These are phyloP conservation scores for Heliamphora pulchella DNA, from an alignment of 179 eudicot species.

Conservation along the genomic window DNA sequence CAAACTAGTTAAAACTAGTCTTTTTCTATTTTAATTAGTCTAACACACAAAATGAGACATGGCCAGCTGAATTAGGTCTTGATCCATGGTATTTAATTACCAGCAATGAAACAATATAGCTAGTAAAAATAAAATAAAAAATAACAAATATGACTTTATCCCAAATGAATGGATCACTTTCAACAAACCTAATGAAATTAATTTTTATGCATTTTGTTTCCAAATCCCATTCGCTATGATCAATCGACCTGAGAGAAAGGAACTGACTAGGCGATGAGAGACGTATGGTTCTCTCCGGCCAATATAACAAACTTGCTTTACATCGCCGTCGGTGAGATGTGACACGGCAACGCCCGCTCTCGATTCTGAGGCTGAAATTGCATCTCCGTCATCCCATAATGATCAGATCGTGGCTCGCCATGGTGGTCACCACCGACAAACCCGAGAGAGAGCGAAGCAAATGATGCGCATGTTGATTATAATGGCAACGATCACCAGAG, in stretches of 20 bases:
- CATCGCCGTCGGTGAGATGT: background rate
- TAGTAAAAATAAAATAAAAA: too few species aligned
- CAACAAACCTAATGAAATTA: background rate
- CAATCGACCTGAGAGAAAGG: background rate
- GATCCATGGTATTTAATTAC: too few species aligned
- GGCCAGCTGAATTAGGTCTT: too few species aligned
- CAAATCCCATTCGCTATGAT: background rate
- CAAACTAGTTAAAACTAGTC: too few species aligned
- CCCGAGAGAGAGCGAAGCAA: background rate
- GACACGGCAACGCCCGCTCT: background rate
- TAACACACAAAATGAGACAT: too few species aligned
- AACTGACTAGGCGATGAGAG: conserved; percentile 6
- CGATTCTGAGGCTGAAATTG: conserved; percentile 4
- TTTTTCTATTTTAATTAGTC: too few species aligned
- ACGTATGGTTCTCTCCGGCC: conserved; percentile 9
- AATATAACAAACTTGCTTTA: conserved; percentile 17
- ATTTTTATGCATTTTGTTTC: background rate
- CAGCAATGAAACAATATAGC: too few species aligned
- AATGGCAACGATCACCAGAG: conserved; percentile 10
- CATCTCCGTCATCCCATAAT: conserved; percentile 1
- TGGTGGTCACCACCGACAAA: background rate
- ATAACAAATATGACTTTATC: too few species aligned
- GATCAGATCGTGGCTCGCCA: background rate
- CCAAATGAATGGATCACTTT: too few species aligned
- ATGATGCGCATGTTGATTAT: conserved; percentile 9